Evolutionary conservation across 2,329 filamentous ascomycete species (phyloP).

Genomic region (Alternaria sp.): DNA sequence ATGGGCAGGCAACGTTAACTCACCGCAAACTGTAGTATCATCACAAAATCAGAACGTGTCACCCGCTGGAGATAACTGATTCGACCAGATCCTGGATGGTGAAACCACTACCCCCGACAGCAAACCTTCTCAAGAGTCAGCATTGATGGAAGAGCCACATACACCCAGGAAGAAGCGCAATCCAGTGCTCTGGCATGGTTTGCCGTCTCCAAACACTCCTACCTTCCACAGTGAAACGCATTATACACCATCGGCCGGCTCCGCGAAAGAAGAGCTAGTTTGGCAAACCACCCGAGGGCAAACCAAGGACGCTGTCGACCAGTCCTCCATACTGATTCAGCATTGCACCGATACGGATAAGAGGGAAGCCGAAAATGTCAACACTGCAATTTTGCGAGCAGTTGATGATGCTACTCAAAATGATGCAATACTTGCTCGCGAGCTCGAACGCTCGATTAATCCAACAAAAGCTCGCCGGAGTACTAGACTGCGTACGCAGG

Average conservation of each 20-base stretch:
- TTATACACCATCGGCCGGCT: neutral
- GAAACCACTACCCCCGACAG: neutral
- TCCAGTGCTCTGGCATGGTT: slow-evolving; percentile 11
- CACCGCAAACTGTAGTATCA: neutral
- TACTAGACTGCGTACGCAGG: slow-evolving; percentile 2
- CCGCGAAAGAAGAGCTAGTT: neutral
- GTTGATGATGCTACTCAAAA: neutral
- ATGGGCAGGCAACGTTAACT: slow-evolving; percentile 7
- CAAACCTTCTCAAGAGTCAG: too few species aligned
- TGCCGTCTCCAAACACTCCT: slow-evolving; percentile 20
- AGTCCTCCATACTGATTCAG: neutral
- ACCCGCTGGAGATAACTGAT: rapidly evolving
- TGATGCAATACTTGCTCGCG: slow-evolving; percentile 5
- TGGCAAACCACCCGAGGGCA: neutral
- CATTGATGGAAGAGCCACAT: neutral
- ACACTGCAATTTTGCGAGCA: too few species aligned
- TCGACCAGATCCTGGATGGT: neutral
- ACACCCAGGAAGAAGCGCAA: slow-evolving; percentile 6
- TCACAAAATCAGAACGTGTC: neutral
- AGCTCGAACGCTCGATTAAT: neutral
- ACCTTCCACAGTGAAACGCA: neutral
- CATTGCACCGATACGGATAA: neutral
- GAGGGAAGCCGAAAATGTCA: neutral
- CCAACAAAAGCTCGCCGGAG: slow-evolving; percentile 10
- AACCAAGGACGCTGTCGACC: neutral